Base-by-base conservation (phyloP, 345 rosid genomes). In the Orychophragmus violaceus region DNA sequence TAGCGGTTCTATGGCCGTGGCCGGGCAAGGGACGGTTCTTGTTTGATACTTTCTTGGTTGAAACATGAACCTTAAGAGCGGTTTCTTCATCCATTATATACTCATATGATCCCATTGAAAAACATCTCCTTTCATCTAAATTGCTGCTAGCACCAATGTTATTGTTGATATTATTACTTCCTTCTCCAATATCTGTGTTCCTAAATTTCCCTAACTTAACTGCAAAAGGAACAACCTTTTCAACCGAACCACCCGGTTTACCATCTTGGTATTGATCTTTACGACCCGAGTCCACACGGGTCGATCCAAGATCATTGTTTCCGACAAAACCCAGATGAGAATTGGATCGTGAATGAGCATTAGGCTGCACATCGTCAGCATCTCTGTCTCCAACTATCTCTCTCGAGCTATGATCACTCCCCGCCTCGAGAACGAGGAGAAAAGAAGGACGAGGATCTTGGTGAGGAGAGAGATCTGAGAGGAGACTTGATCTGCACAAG, bases 31-130 rank as follows among this genome's bases (percentile, higher is more conserved):
- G 59, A 62, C 11, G 29, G 32, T 74, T 68, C 60, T 68, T 74
- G 53, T 51, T 81, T 39, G 85, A 71, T 7, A 84, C 86, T 71
- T 85, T 94, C 87, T 81, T 87, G 59, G 78, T 61, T 1, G 86
- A 79, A 37, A 95, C 82, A 16, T 96, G 88, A 29, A 95, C 99
- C 74, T 82, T 83, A 83, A 95, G 78, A 35, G 73, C 63, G 12
- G 91, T 78, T 50, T 80, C 80, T 66, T 87, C 93, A 50, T 91
- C 95, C 95, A 91, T 81, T 19, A 91, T 87, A 61, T 95, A 95
- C 87, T 89, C 95, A 68, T 84, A 91, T n/a, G 96, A 88, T 16
- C 95, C 99, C 99, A 94, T 91, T 8, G 99, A 94, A 42, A 82
- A 87, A 67, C 99, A 94, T 63, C 97, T 88, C 66, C 99, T 81